Evolutionary conservation across 139 green algal genomes (phyloP), one percentile per base, ranked within the genome.

Genomic region (Tetradesmus lagerheimii): DNA sequence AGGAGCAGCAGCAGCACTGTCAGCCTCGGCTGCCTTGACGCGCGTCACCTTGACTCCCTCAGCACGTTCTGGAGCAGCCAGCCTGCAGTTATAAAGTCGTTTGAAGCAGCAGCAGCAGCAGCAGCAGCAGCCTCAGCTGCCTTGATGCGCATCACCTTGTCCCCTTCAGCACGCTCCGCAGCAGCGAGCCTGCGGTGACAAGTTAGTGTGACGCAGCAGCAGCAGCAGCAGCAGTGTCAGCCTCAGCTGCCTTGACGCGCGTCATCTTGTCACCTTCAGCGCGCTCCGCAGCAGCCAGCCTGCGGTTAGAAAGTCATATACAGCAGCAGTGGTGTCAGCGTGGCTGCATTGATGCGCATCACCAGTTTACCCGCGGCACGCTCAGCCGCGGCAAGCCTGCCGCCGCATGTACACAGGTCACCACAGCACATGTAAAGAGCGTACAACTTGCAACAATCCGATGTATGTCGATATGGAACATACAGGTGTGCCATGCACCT

Each of bases 231-330:
- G 50, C 95, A 20, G 95, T 95, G 15, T 97, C 95, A 16, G 93
- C 95, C 90, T 97, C 95, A 38, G 95, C 95, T 9, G 89, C 89
- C 92, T 97, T 96, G 23, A 95, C 88, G 16, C 90, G 71, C 1
- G 86, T 91, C 34, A 97, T 89, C 93, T 97, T 97, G 62, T 96
- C 90, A 11, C 94, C 95, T 90, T 97, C 95, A 20, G 93, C 95
- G 50, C 93, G 93, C 83, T 97, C 91, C 8, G 84, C 20, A 31
- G 57, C 57, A 14, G 95, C 95, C 37, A 47, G 34, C 77, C 38
- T 64, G 77, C 38, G 91, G 18, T 1, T 23, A 71, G 5, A n/a
- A 12, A 12, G 66, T 57, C 11, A 71, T 31, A 2, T 31, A 15
- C 53, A 66, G 53, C 53, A 66, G 53, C 53, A 66, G 53, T 25